Base-by-base conservation (phyloP, 305 asterid genomes). In the Fraxinus baroniana region DNA sequence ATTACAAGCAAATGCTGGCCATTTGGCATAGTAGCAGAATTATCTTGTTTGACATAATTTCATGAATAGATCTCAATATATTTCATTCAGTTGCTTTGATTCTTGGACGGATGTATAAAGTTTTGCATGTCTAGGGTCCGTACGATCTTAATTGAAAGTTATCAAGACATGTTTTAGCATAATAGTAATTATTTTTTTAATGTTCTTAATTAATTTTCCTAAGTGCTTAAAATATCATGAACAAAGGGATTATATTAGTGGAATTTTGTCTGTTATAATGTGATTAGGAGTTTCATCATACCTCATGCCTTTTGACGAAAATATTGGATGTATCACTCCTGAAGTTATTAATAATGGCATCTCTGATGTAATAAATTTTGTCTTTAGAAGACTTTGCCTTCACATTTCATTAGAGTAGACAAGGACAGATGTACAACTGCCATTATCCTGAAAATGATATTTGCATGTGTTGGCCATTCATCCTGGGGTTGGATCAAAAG, bases 401-500 rank as follows among this genome's bases (percentile, higher is more conserved):
- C 33, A 57, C 32, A 35, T 9, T n/a, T 76, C 1, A 20, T 77
- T 22, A 55, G 66, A 44, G n/a, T 33, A 66, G 49, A 17, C 30
- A n/a, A 80, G 80, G 79, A 9, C 37, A 70, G 17, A 18, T 78
- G 33, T 49, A 70, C 76, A 46, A 32, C 33, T 79, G 3, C 74
- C 44, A 39, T 44, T 74, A 35, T 9, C 33, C 72, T 30, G 41
- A 57, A 74, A 72, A 55, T 35, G 20, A 73, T 39, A 13, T 74
- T 80, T 60, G 76, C 79, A 74, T 15, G 46, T 2, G 46, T 62
- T 57, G n/a, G 24, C 44, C 74, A 70, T 30, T 82, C 70, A 76
- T 26, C 35, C 49, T 28, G 37, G 30, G 26, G 35, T 79, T 74
- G 57, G 62, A 82, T 66, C 20, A 66, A 66, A 66, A 12, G 74